Evolutionary conservation across 768 basidiomycete species (phyloP).

Genomic region (Tulasnella sp.): DNA sequence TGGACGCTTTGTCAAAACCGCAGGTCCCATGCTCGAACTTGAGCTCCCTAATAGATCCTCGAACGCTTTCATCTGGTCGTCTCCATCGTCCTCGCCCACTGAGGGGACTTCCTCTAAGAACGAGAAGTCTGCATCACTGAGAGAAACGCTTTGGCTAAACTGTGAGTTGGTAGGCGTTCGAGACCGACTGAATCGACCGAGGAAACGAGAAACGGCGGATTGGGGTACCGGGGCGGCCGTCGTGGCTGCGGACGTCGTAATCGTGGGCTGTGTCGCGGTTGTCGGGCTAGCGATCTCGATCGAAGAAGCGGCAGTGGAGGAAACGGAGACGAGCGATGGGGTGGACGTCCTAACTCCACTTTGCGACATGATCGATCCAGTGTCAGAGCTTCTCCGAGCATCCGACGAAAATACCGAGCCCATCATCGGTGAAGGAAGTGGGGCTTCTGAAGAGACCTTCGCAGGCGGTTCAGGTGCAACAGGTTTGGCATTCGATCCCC

Average conservation of each 20-base stretch:
- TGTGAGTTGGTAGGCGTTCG: slow-evolving; percentile 31
- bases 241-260: not conserved
- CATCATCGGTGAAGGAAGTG: not conserved
- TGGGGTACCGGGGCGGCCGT: slow-evolving; percentile 28
- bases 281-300: not conserved
- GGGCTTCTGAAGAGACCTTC: not conserved
- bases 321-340: not conserved
- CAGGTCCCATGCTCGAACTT: slow-evolving; percentile 6
- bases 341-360: not conserved
- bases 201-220: slow-evolving; percentile 77
- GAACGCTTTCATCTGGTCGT: slow-evolving; percentile 12
- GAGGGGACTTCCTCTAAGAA: slow-evolving; percentile 45
- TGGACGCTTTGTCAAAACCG: not conserved
- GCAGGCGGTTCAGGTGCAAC: not conserved
- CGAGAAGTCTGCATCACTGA: slow-evolving; percentile 74
- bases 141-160: slow-evolving; percentile 48
- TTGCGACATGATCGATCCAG: not conserved
- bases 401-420: not conserved
- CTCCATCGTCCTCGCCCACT: slow-evolving; percentile 24
- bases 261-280: not conserved
- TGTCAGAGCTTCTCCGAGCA: not conserved
- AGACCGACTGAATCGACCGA: slow-evolving; percentile 61
- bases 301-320: not conserved
- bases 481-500: not conserved
- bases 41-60: slow-evolving; percentile 39